Evolutionary conservation across 345 rosid genomes (phyloP).

Genomic region (Pugionium cornutum): DNA sequence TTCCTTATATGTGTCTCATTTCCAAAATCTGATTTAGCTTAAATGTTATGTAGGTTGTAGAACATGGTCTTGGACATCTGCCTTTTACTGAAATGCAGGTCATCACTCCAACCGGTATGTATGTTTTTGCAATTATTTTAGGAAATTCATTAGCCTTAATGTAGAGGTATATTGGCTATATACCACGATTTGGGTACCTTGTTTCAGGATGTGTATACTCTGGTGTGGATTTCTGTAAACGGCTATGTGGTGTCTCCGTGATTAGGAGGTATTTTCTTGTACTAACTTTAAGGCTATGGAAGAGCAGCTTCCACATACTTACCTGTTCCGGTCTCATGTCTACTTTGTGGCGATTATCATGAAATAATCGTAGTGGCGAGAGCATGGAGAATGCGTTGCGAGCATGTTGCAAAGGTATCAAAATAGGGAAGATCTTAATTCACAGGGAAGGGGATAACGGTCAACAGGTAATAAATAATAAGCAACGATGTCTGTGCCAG

Average conservation of each 20-base stretch:
- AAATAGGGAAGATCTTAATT: constrained; percentile 89
- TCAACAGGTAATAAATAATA: constrained; percentile 56
- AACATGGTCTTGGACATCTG: constrained; percentile 93
- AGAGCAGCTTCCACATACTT: constrained; percentile 1
- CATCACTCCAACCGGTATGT: constrained; percentile 89
- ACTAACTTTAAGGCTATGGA: constrained; percentile 15
- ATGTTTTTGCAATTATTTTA: constrained; percentile 11
- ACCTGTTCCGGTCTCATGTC: not conserved
- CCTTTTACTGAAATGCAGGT: constrained; percentile 95
- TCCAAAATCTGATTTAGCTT: constrained; percentile 13
- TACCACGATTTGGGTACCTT: not conserved
- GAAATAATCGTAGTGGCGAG: constrained; percentile 61
- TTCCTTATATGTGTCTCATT: not conserved
- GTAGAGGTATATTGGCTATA: not conserved
- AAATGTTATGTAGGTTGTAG: constrained; percentile 63
- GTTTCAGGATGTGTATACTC: constrained; percentile 80
- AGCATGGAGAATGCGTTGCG: constrained; percentile 96
- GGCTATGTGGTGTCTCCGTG: constrained; percentile 89
- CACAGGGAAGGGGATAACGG: constrained; percentile 98
- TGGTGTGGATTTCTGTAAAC: constrained; percentile 94
- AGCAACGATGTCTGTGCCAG: not conserved
- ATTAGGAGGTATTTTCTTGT: constrained; percentile 70
- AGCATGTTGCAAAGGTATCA: constrained; percentile 96
- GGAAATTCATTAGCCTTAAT: not conserved
- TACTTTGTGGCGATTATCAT: not conserved